Evolutionary conservation across 1,139 yeast species (phyloP), one percentile per base, ranked within the genome.

Genomic region (Pichia sp.): DNA sequence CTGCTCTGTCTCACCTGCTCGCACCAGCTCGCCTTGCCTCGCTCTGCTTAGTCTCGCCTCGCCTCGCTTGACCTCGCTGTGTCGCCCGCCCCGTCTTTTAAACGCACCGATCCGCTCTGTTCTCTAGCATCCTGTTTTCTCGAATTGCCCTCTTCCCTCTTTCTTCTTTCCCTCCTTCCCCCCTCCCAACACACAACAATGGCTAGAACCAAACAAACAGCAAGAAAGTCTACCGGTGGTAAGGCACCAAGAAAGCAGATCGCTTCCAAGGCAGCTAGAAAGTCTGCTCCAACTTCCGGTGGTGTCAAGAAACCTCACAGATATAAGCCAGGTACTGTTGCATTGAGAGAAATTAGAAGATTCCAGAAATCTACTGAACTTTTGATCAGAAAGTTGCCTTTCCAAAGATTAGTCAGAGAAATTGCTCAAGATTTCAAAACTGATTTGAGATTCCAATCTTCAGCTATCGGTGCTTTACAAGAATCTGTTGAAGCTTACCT

Each of bases 281-380:
- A 89, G 73, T 88, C 97, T 45, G 96, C 96, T 47, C 91, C 94
- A 74, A 76, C 95, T 53, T 80, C 96, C 54, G 96, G 96, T 68
- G 97, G 96, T 81, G 96, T 89, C 67, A 89, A 89, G 88, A 89
- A 89, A 78, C 96, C 96, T 58, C 97, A 89, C 86, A 86, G 97
- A 84, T 89, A 88, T 77, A 89, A 88, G 91, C 97, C 97, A 69
- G 97, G 97, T 88, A 89, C 96, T 64, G 96, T 89, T 64, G 97
- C 97, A 61, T 84, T 89, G 67, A 89, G 96, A 84, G 97, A 89
- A 77, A 89, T 89, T 66, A 86, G 96, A 83, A 86, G 96, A 77
- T 89, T 89, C 81, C 96, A 89, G 77, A 89, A 89, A 72, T 84
- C 96, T 53, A 89, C 96, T 62, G 97, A 89, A 72, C 77, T 89